Evolutionary conservation across 352 stramenopile genomes (phyloP), one percentile per base, ranked within the genome.

Genomic region (Peronospora destructor): DNA sequence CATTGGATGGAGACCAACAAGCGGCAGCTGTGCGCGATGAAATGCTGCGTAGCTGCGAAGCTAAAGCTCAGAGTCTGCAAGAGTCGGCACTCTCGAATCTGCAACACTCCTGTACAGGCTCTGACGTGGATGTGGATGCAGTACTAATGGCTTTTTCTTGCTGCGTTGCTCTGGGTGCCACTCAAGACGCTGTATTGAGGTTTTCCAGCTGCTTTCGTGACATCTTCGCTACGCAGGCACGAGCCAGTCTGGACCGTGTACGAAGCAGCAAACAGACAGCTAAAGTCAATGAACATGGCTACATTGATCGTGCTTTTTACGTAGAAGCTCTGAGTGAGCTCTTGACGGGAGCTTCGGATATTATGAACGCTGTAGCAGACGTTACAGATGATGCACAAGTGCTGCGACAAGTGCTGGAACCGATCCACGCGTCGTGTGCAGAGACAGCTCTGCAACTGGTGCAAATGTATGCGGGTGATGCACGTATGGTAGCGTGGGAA

Each of bases 241-340:
- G 60, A 8, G 65, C 71, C 4, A 71, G 73, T 23, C 59, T 89
- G 7, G 73, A 85, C 33, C 59, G 60, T 37, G 73, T 92, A 10
- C 51, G 45, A 29, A 45, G 49, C 21, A 70, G 61, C 49, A 89
- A 89, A 61, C 62, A 58, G 12, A 56, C 61, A 1, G 79, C 82
- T 5, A 64, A 66, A 16, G 75, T 81, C 2, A 93, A 91, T 45
- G 72, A 80, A 49, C 63, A 89, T 56, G 82, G 82, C 49, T 93
- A 93, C 64, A 89, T 91, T 48, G 79, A 90, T 44, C 79, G 79
- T 28, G 66, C 67, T n/a, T 85, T 88, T 45, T 91, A 91, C 47
- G 76, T 88, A 10, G 73, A 88, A 44, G 75, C 68, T 4, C 59
- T 91, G 46, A 76, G 68, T 40, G 76, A 87, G 61, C 59, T 91